Evolutionary conservation across 164 flowering plant species (phyloP).

Genomic region (Stephania japonica): DNA sequence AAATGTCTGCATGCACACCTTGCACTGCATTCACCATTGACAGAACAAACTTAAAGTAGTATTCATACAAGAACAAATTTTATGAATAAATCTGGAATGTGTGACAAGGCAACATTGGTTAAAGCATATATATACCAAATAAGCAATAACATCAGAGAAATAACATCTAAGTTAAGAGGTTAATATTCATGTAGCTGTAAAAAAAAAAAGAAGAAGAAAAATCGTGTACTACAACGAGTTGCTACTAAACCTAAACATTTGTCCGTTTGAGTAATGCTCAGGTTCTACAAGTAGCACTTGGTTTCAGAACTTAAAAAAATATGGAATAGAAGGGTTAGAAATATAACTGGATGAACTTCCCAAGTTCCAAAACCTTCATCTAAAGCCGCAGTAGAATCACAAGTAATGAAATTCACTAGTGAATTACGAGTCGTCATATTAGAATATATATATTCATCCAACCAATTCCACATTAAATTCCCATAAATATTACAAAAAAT

Average conservation of each 20-base stretch:
- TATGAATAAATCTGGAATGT: background rate
- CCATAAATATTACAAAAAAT: too few relatives aligned
- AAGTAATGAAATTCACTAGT: background rate
- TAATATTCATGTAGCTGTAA: too few relatives aligned
- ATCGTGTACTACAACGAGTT: too few relatives aligned
- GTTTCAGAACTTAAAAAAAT: background rate
- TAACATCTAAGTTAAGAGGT: too few relatives aligned
- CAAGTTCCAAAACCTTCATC: background rate
- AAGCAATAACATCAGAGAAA: too few relatives aligned
- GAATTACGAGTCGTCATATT: background rate
- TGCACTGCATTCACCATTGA: slow-evolving; percentile 63
- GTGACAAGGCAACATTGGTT: background rate
- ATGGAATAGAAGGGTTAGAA: background rate
- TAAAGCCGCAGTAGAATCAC: background rate
- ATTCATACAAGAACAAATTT: background rate
- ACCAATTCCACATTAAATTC: background rate
- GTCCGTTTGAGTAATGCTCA: background rate
- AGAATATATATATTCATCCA: background rate
- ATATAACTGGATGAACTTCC: background rate
- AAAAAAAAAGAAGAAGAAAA: too few relatives aligned
- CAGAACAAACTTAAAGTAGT: background rate
- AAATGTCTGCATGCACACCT: slow-evolving; percentile 95
- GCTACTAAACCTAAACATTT: too few relatives aligned
- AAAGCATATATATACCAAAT: background rate
- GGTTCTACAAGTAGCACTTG: background rate